phyloP scores from a whole-genome alignment of 139 green algal genomes.

The Chlorella sp. region DNA sequence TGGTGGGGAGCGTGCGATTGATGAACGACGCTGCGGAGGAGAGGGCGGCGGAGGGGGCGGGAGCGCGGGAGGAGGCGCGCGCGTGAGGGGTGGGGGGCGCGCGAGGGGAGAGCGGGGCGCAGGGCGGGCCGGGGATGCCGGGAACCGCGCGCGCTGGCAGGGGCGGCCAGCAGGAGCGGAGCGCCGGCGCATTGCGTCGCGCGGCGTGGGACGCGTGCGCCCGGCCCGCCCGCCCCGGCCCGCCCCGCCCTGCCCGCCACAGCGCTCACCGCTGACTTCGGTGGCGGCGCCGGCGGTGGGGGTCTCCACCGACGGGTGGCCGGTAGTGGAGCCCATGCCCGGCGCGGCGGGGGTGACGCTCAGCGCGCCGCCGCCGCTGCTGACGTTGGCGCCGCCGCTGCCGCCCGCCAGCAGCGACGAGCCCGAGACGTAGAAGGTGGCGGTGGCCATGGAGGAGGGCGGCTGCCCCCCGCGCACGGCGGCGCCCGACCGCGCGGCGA shows the following conservation, averaged over 20 bases:
- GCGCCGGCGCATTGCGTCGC: too few relatives aligned
- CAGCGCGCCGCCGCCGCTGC: neutral
- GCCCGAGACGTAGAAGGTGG: too few relatives aligned
- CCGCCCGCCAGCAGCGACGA: neutral
- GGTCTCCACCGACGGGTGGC: too few relatives aligned
- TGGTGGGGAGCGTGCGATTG: neutral
- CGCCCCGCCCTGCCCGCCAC: too few relatives aligned
- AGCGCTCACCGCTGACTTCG: too few relatives aligned
- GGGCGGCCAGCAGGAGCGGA: too few relatives aligned
- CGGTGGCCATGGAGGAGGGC: neutral
- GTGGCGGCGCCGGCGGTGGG: too few relatives aligned
- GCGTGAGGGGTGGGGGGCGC: too few relatives aligned
- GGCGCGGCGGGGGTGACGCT: too few relatives aligned
- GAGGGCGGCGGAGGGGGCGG: neutral
- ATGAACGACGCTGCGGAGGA: neutral
- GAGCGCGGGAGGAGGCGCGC: neutral
- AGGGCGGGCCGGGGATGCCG: neutral
- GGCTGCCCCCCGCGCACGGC: neutral
- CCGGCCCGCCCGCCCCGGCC: too few relatives aligned
- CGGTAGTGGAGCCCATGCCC: neutral
- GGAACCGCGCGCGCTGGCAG: neutral
- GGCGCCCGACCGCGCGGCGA: constrained; percentile 11
- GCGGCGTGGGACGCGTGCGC: too few relatives aligned
- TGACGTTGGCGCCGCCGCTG: neutral
- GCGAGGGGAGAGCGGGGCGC: neutral